Evolutionary conservation across 1,284 basidiomycete genomes (phyloP), one percentile per base, ranked within the genome.

Genomic region (Apiotrichum porosum): DNA sequence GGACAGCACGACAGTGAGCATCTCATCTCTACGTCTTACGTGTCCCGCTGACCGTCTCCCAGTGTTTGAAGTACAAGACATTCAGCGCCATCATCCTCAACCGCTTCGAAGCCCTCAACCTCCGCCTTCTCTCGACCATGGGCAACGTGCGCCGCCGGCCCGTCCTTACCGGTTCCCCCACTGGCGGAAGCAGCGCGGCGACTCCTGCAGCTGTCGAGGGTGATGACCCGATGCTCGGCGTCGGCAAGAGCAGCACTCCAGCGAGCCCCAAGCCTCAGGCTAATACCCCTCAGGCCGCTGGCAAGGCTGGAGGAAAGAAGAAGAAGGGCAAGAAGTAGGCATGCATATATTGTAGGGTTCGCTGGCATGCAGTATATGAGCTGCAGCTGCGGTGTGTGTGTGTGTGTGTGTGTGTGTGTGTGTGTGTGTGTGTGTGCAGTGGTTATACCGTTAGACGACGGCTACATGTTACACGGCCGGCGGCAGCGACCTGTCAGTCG

Each of bases 51-150:
- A 14, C 19, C 36, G 17, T 37, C 17, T 37, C 19, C 35, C 68
- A 94, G 91, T 92, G 89, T 69, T 77, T 95, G 65, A 94, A 92
- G 73, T 97, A 92, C 79, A 89, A 91, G 71, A 93, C 92, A 1
- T 83, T 85, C 61, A 93, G 89, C 1, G 88, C 88, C 37, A 84
- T 93, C 66, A 91, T 90, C 74, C 82, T 97, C 57, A 93, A 94
- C 76, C 84, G 92, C 57, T 94, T 97, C 74, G 92, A 97, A 72
- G 79, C 84, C 5, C 80, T 97, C 58, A 95, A 92, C 68, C 79
- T 86, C 44, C 70, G 69, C 35, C 61, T 74, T 9, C 56, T 74
- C n/a, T 60, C 60, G 9, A 56, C 62, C 51, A 66, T 69, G 44
- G 55, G 66, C 38, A 71, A 71, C 42, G 47, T 57, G n/a, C 43